Evolutionary conservation across 352 stramenopile species (phyloP), one percentile per base, ranked within the genome.

Genomic region (Stephanocyclus meneghinianus): DNA sequence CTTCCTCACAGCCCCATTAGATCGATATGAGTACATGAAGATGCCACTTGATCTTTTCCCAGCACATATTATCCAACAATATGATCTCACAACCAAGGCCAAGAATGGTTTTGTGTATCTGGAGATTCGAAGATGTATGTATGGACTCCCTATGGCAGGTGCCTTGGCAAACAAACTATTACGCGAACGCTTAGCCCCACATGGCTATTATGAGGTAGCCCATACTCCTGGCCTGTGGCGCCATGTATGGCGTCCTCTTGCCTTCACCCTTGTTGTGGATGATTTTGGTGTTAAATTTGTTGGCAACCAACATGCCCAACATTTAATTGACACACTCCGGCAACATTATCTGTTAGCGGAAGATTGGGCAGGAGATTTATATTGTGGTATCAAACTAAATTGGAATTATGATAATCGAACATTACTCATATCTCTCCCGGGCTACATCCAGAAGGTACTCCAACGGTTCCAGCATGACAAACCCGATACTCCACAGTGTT

Each of bases 61-160:
- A 10, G 30, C 72, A 2, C 45, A 76, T 0, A 64, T 64, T 4
- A 62, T 55, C 0, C n/a, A 70, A 47, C 30, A 77, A 63, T 77
- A 77, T 37, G 65, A 77, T 30, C 16, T 77, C 1, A 0, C n/a
- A 1, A 1, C 26, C 8, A 4, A 65, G 2, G 62, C 35, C 8
- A 35, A 51, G 21, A 75, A 83, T 37, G 75, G 59, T 40, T 71
- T 16, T 48, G 42, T 48, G 9, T 48, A 48, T 48, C 1, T 48
- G 1, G 42, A 48, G 15, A 48, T 48, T 1, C 42, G 42, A 48
- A 9, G 1, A 16, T 9, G 9, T 16, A 1, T 48, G 8, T 48
- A 48, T 48, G 42, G 42, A 1, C 0, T 48, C 0, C 42, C 42
- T 0, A 9, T 16, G 42, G 8, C 42, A 16, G 42, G 42, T 0